Evolutionary conservation across 1,284 basidiomycete species (phyloP).

Genomic region (Testicularia cyperi): DNA sequence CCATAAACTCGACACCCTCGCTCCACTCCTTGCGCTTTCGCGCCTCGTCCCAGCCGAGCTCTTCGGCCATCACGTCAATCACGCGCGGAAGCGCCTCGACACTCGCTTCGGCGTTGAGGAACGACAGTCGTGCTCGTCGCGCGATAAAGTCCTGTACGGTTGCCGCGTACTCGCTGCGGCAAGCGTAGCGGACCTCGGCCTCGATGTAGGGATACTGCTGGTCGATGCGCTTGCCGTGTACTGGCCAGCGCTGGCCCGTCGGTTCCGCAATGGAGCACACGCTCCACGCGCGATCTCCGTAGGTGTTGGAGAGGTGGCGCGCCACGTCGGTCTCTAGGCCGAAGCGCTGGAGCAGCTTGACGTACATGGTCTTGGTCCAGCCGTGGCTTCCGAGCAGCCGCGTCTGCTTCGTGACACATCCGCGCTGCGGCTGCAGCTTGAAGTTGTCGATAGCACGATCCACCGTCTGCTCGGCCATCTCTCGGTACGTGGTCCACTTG

Average conservation of each 20-base stretch:
- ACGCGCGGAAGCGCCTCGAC: conserved; percentile 81
- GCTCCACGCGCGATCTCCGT: conserved; percentile 95
- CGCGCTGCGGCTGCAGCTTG: conserved; percentile 65
- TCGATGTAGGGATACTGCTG: conserved; percentile 85
- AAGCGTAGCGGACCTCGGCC: conserved; percentile 88
- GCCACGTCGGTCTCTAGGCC: conserved; percentile 90
- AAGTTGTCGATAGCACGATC: conserved; percentile 83
- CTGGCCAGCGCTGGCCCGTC: conserved; percentile 78
- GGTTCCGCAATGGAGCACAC: conserved; percentile 79
- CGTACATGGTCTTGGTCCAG: conserved; percentile 96
- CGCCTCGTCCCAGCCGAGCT: conserved; percentile 79
- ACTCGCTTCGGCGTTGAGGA: conserved; percentile 87
- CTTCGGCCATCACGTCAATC: conserved; percentile 85
- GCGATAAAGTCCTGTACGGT: conserved; percentile 90
- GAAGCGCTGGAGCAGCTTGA: conserved; percentile 81
- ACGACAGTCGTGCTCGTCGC: conserved; percentile 84
- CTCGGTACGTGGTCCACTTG: conserved; percentile 94
- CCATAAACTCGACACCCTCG: conserved; percentile 57
- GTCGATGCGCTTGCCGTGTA: conserved; percentile 78
- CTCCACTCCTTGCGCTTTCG: conserved; percentile 60
- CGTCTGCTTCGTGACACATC: conserved; percentile 77
- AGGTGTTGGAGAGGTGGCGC: conserved; percentile 86
- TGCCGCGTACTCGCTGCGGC: conserved; percentile 84
- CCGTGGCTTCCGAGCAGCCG: conserved; percentile 89
- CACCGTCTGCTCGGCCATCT: conserved; percentile 95